Conservation (phyloP, 2,329 filamentous ascomycete genomes). For the Pestalotiopsis sp. region DNA sequence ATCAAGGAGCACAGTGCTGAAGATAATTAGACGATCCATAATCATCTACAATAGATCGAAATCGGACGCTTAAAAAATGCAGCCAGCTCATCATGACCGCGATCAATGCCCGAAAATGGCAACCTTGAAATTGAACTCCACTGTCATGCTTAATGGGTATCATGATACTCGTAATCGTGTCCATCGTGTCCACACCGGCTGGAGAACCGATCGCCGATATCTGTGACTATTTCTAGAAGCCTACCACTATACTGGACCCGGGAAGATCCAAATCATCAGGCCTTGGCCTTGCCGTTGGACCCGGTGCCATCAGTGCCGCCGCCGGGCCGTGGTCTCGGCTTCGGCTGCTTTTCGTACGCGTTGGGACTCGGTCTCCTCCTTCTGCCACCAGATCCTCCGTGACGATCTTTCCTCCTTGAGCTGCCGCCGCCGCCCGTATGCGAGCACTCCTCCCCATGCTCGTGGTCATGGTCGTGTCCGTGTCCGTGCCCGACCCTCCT, state of each 20-base stretch:
- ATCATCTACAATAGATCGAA: neutral
- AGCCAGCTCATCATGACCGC: neutral
- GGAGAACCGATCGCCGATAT: neutral
- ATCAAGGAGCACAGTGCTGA: neutral
- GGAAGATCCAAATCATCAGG: neutral
- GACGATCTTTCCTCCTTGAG: slow-evolving; percentile 3
- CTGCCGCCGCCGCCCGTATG: slow-evolving; percentile 15
- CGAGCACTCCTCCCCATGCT: slow-evolving; percentile 36
- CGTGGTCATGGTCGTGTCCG: slow-evolving; percentile 27
- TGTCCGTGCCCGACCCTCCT: slow-evolving; percentile 38
- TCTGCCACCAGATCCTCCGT: slow-evolving; percentile 35
- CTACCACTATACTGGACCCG: neutral
- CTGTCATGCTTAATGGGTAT: slow-evolving; percentile 1
- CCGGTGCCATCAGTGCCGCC: slow-evolving; percentile 10
- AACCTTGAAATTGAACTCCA: neutral
- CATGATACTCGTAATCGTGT: neutral
- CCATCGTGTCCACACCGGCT: neutral
- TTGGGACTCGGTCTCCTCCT: slow-evolving; percentile 71
- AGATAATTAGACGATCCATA: slow-evolving; percentile 2
- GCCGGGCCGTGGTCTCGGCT: slow-evolving; percentile 43
- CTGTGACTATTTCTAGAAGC: neutral
- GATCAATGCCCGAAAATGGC: neutral
- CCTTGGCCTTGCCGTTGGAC: neutral
- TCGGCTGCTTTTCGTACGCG: slow-evolving; percentile 78
- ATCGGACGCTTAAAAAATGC: neutral